Base-by-base conservation (phyloP, 768 basidiomycete species). In the Cytidiella melzeri region DNA sequence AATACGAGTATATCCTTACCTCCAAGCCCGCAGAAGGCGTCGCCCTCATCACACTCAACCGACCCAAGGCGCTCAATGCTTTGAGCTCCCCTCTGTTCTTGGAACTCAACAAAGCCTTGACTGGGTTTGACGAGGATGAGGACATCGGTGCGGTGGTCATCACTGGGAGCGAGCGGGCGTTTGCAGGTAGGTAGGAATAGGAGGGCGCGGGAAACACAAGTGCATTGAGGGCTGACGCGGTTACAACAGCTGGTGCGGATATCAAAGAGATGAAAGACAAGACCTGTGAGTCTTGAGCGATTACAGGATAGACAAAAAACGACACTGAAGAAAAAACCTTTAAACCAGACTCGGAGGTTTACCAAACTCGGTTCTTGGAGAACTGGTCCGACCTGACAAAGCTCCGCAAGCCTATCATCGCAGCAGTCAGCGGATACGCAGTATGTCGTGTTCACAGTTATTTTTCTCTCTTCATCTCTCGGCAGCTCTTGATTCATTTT, bases 261-360 rank as follows among this genome's bases (percentile, higher is more conserved):
- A 97, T 99, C 69, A 97, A 96, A 71, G 93, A 98, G 69, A 98
- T 98, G 95, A 93, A 92, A 68, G 90, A 94, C 70, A 93, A 93
- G 69, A 72, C 83, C 51, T 96, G 92, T 92, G 60, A 62, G 80
- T 68, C 4, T 13, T 23, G 18, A 25, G 15, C 37, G 3, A 9
- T 13, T 12, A 18, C 0, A 12, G 26, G 12, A 20, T 10, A 20
- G 44, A 27, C 27, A 6, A n/a, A n/a, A n/a, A n/a, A n/a, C n/a
- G n/a, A n/a, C n/a, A n/a, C n/a, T n/a, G n/a, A n/a, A n/a, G n/a
- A n/a, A n/a, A n/a, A n/a, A n/a, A n/a, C n/a, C n/a, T n/a, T n/a
- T n/a, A n/a, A n/a, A n/a, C 21, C 61, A 92, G 91, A 83, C 61
- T 72, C 86, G n/a, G 89, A 94, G 50, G 92, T 83, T 1, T 97